Evolutionary conservation across 2,329 filamentous ascomycete species (phyloP).

Genomic region (Leptographium galeiforme): DNA sequence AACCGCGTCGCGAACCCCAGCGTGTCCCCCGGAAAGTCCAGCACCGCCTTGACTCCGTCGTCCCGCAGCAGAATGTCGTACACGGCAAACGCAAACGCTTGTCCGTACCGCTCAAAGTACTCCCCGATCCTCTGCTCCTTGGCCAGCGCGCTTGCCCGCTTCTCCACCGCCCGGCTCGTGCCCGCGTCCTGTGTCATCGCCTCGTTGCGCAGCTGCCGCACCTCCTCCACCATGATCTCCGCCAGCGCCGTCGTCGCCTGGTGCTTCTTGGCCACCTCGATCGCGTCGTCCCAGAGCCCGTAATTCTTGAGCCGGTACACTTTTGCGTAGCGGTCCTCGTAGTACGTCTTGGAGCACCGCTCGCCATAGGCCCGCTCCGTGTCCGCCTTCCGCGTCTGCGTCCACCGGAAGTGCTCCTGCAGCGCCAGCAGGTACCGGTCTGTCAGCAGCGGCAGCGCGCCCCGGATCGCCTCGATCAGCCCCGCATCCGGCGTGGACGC

Average conservation of each 20-base stretch:
- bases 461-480: constrained; percentile 31
- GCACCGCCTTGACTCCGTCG: constrained; percentile 51
- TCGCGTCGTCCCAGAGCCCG: constrained; percentile 43
- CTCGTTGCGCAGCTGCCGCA: constrained; percentile 26
- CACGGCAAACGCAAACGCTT: constrained; percentile 59
- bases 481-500: constrained; percentile 17
- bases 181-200: constrained; percentile 19
- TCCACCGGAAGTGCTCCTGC: constrained; percentile 39
- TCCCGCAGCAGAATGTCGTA: constrained; percentile 65
- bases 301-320: constrained; percentile 39
- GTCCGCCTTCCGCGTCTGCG: constrained; percentile 28
- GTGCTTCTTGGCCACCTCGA: constrained; percentile 45
- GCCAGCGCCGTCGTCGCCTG: constrained; percentile 41
- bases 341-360: constrained; percentile 33
- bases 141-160: constrained; percentile 29
- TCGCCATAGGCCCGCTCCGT: constrained; percentile 28
- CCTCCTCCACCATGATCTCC: constrained; percentile 40
- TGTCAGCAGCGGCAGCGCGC: constrained; percentile 35
- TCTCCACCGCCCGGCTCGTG: constrained; percentile 22
- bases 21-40: constrained; percentile 59
- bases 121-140: constrained; percentile 33
- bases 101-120: constrained; percentile 51
- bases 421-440: constrained; percentile 42
- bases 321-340: constrained; percentile 36
- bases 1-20: constrained; percentile 63